Evolutionary conservation across 1,139 yeast genomes (phyloP).

Genomic region (Taiozyma sp.): DNA sequence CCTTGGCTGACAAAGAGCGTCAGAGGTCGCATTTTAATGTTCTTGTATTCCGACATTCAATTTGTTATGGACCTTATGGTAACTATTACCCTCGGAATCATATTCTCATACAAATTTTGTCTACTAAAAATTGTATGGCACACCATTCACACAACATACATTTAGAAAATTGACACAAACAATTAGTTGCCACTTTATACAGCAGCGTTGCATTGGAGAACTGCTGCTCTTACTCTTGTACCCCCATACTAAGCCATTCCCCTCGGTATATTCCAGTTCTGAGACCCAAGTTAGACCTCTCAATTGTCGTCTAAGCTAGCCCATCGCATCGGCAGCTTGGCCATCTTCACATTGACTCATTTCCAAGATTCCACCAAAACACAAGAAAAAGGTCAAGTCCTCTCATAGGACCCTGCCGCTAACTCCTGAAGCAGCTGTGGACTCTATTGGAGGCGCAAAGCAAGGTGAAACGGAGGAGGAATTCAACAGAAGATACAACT

Average conservation of each 20-base stretch:
- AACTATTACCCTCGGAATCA: not conserved
- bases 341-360: not conserved
- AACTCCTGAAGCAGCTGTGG: not conserved
- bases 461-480: not conserved
- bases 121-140: not conserved
- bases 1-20: too few species aligned
- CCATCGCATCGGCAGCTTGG: not conserved
- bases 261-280: too few species aligned
- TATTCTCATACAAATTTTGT: not conserved
- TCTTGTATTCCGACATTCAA: too few species aligned
- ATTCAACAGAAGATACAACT: not conserved
- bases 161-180: not conserved
- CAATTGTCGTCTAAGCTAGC: not conserved
- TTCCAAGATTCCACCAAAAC: slow-evolving; percentile 2
- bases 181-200: not conserved
- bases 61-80: too few species aligned
- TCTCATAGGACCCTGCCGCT: not conserved
- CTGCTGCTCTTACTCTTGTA: not conserved
- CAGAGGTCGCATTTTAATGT: too few species aligned
- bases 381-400: not conserved
- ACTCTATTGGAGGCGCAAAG: not conserved
- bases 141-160: not conserved
- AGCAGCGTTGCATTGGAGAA: not conserved
- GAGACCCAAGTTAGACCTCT: not conserved
- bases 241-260: not conserved